Conservation (phyloP, 768 basidiomycete genomes). For the Botryobasidium botryosum region DNA sequence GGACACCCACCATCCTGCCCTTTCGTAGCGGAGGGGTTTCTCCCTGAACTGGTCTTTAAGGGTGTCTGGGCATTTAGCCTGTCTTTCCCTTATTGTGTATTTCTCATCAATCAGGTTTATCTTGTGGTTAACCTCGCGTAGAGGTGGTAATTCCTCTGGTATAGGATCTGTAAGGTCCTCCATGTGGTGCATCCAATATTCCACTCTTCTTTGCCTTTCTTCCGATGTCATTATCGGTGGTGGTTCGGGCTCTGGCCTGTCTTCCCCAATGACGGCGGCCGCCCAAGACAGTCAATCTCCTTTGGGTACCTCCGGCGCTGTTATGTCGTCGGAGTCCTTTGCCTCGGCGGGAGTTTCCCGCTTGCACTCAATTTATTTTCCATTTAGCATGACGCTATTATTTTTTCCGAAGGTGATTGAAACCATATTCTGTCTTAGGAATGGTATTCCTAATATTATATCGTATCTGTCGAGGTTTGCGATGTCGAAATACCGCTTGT, state of each 20-base stretch:
- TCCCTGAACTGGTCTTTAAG: conserved; percentile 18
- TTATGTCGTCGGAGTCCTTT: not conserved
- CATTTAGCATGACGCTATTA: no score
- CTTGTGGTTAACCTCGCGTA: conserved; percentile 25
- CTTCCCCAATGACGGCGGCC: not conserved
- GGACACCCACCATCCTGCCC: conserved; percentile 23
- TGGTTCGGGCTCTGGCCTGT: not conserved
- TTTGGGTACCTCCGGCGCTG: not conserved
- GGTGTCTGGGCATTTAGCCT: conserved; percentile 21
- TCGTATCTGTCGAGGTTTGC: not conserved
- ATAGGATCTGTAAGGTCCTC: not conserved
- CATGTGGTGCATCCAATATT: not conserved
- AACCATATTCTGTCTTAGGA: not conserved
- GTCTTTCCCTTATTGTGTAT: conserved; percentile 19
- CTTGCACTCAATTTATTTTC: no score
- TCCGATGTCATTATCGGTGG: not conserved
- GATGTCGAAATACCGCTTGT: not conserved
- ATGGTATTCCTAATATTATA: not conserved
- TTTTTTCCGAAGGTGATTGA: no score
- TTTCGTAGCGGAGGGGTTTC: conserved; percentile 20
- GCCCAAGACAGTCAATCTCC: not conserved
- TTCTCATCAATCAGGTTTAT: conserved; percentile 26
- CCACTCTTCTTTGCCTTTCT: not conserved
- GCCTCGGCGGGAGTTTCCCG: no score
- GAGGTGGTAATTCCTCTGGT: conserved; percentile 18